Evolutionary conservation across 495 filamentous ascomycete species (phyloP).

Genomic region (Pyronema domesticum): DNA sequence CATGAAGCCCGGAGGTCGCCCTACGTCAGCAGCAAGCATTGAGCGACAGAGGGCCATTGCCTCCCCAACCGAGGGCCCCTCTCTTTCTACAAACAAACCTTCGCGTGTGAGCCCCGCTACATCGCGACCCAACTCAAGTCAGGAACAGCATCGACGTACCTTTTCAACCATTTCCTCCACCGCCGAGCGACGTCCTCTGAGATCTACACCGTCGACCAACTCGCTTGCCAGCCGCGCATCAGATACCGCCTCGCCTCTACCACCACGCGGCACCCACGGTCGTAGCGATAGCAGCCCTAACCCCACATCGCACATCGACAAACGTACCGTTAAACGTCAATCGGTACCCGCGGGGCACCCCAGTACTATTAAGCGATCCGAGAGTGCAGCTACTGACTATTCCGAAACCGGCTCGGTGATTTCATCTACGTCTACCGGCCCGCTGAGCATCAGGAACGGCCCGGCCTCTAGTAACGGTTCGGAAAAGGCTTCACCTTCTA

Average conservation of each 20-base stretch:
- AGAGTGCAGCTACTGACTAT: neutral
- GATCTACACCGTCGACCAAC: neutral
- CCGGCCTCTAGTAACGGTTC: neutral
- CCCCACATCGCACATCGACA: neutral
- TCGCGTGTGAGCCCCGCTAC: neutral
- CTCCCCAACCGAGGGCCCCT: neutral
- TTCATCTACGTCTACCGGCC: neutral
- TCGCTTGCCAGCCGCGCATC: neutral
- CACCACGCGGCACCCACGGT: neutral
- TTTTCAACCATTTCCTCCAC: constrained; percentile 3
- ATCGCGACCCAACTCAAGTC: constrained; percentile 2
- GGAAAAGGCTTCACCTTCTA: neutral
- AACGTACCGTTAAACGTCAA: neutral
- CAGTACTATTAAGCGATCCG: neutral
- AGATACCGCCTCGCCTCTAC: neutral
- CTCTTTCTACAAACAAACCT: neutral
- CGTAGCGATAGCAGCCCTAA: neutral
- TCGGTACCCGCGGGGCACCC: neutral
- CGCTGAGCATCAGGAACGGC: neutral
- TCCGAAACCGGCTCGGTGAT: neutral
- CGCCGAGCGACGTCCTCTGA: constrained; percentile 1
- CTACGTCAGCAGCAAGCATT: constrained; percentile 2
- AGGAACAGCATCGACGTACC: neutral
- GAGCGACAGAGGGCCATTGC: neutral
- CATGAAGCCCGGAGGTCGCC: neutral